Conservation (phyloP, 73 alveolate species). For the Paramecium tetraurelia region DNA sequence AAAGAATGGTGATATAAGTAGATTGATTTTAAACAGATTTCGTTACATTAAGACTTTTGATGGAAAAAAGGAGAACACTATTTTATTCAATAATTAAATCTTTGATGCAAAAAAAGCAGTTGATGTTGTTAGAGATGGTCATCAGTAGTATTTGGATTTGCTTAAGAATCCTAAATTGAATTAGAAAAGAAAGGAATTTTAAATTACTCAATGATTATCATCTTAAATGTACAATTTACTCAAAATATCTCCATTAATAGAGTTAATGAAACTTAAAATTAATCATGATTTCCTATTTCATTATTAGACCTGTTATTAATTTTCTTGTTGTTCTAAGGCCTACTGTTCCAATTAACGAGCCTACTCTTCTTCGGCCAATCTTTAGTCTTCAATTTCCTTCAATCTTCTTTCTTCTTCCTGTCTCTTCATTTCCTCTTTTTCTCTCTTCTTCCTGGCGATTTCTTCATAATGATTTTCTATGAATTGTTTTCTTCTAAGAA, state of each 20-base stretch:
- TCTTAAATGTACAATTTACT: neutral
- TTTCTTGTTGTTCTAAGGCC: neutral
- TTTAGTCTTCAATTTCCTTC: neutral
- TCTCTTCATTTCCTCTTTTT: neutral
- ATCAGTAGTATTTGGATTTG: neutral
- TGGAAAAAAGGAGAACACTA: slow-evolving; percentile 80
- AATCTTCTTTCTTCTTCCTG: slow-evolving; percentile 19
- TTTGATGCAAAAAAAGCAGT: slow-evolving; percentile 34
- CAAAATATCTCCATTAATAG: neutral
- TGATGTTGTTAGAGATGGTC: slow-evolving; percentile 58
- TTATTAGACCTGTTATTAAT: neutral
- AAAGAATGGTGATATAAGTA: slow-evolving; percentile 58
- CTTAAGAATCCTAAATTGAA: neutral
- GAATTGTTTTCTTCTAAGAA: neutral
- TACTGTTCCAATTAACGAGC: neutral
- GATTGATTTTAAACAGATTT: slow-evolving; percentile 74
- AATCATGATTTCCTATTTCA: neutral
- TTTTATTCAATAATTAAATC: slow-evolving; percentile 71
- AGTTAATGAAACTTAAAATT: neutral
- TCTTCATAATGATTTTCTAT: neutral
- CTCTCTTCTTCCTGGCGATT: neutral
- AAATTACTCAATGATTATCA: neutral
- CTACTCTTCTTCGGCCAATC: neutral
- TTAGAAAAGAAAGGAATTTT: neutral
- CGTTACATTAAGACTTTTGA: slow-evolving; percentile 78